phyloP scores from a whole-genome alignment of 371 early-diverging fungal species.

The Rhizopus sp. region DNA sequence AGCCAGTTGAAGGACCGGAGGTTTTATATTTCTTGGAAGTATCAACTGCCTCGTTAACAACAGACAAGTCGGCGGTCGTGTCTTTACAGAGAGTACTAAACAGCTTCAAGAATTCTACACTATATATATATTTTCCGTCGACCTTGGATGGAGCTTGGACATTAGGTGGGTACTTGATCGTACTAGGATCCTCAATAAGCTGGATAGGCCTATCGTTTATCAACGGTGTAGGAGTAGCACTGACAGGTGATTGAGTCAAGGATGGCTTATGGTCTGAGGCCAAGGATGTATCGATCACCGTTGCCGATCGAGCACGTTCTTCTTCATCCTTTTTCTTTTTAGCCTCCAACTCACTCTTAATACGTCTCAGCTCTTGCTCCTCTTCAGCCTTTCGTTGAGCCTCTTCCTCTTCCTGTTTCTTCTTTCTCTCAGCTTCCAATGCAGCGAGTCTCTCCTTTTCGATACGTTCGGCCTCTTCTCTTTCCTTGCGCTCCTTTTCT shows the following conservation, averaged over 20 bases:
- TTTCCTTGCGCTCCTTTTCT: constrained; percentile 23
- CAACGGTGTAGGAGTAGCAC: constrained; percentile 19
- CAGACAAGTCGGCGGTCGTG: constrained; percentile 61
- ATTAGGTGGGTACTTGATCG: constrained; percentile 41
- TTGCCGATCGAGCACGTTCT: constrained; percentile 24
- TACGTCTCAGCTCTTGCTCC: constrained; percentile 22
- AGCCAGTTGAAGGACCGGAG: background rate
- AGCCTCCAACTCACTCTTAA: constrained; percentile 31
- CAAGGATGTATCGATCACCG: no score
- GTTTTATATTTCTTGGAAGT: background rate
- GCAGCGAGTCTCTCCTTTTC: constrained; percentile 24
- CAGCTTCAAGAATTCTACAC: constrained; percentile 75
- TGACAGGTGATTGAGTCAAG: constrained; percentile 13
- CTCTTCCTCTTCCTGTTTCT: constrained; percentile 21
- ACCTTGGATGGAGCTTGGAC: constrained; percentile 35
- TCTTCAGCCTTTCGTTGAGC: constrained; percentile 18
- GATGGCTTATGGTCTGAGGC: background rate
- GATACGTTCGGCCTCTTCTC: constrained; percentile 21
- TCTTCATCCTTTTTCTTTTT: constrained; percentile 42
- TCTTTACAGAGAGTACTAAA: constrained; percentile 71
- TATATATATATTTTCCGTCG: constrained; percentile 59
- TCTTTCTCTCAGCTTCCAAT: constrained; percentile 11
- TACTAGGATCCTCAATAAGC: constrained; percentile 35
- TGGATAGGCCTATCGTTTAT: constrained; percentile 10
- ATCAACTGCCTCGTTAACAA: background rate